phyloP scores from a whole-genome alignment of 805 yeast species.

The Kodamaea nitidulidarum region DNA sequence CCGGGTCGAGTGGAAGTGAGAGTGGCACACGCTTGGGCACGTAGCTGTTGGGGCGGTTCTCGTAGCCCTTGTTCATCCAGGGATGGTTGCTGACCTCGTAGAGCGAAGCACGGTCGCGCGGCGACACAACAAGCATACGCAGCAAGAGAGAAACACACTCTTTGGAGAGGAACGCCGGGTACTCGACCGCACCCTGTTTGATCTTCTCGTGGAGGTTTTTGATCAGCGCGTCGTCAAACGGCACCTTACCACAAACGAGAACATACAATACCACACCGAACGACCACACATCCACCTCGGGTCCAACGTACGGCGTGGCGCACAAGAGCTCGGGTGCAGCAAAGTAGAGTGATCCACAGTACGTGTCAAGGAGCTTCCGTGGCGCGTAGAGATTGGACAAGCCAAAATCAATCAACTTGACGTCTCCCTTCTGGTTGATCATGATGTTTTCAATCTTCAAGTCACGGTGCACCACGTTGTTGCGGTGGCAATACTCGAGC shows the following conservation, averaged over 20 bases:
- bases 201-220: slow-evolving; percentile 90
- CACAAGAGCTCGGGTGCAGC: slow-evolving; percentile 96
- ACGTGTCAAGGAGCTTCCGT: slow-evolving; percentile 73
- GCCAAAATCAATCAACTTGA: slow-evolving; percentile 95
- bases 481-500: slow-evolving; percentile 86
- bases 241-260: slow-evolving; percentile 94
- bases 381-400: slow-evolving; percentile 80
- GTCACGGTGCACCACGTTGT: slow-evolving; percentile 95
- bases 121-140: slow-evolving; percentile 90
- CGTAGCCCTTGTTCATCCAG: slow-evolving; percentile 92
- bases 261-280: slow-evolving; percentile 96
- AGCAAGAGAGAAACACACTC: slow-evolving; percentile 79
- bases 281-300: slow-evolving; percentile 98
- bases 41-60: slow-evolving; percentile 62
- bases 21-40: slow-evolving; percentile 79
- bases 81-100: slow-evolving; percentile 82
- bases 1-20: slow-evolving; percentile 59
- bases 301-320: slow-evolving; percentile 91
- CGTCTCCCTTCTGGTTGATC: slow-evolving; percentile 90
- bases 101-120: slow-evolving; percentile 71
- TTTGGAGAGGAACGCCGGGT: slow-evolving; percentile 74
- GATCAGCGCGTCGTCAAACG: slow-evolving; percentile 94
- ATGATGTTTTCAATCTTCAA: slow-evolving; percentile 93
- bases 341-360: slow-evolving; percentile 95
- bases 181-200: slow-evolving; percentile 87